Conservation (phyloP, 495 filamentous ascomycete species). For the Neurospora sp. region DNA sequence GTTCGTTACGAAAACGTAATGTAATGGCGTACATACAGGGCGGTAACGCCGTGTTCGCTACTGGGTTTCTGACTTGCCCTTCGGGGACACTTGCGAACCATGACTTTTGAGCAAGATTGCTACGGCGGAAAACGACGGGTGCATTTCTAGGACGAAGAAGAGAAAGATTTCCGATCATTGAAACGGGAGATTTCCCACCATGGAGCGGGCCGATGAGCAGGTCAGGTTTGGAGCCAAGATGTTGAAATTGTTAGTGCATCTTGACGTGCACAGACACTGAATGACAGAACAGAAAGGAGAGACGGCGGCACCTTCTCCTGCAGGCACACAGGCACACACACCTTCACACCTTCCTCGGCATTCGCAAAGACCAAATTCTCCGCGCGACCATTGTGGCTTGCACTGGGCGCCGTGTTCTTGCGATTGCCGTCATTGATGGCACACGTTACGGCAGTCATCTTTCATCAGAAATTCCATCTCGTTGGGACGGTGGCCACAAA, state of each 20-base stretch:
- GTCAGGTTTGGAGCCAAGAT: neutral
- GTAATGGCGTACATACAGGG: neutral
- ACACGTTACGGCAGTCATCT: neutral
- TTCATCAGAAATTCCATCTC: neutral
- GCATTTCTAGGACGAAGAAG: neutral
- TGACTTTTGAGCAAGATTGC: neutral
- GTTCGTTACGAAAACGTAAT: neutral
- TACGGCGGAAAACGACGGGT: neutral
- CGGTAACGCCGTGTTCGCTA: neutral
- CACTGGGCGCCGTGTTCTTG: neutral
- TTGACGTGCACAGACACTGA: neutral
- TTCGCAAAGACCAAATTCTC: neutral
- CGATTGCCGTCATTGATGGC: neutral
- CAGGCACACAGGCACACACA: no score
- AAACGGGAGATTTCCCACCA: neutral
- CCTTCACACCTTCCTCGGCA: neutral
- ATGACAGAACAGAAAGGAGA: neutral
- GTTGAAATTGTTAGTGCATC: neutral
- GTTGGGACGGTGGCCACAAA: neutral
- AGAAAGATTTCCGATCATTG: neutral
- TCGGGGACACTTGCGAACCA: neutral
- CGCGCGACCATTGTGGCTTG: neutral
- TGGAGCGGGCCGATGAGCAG: neutral
- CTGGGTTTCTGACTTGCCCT: neutral
- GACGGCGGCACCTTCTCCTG: no score